Percentiles rank a stretch among this genome's conserved stretches.
Conservation (phyloP, 306 rosid genomes). For the Argentina anserina region DNA sequence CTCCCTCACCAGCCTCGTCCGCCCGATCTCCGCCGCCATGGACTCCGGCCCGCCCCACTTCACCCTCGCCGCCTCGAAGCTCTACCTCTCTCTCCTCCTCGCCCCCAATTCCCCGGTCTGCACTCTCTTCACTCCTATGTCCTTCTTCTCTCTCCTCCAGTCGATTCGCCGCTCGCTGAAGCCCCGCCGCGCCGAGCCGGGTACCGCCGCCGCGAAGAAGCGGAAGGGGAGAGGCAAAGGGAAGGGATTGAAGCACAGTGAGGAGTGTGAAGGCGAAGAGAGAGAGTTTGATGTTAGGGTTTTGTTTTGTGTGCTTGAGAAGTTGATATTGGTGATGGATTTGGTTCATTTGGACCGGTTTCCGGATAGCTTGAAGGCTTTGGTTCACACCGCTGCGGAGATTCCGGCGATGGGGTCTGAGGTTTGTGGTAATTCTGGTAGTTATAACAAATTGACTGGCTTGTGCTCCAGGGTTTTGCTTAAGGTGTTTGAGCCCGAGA, state of each 20-base stretch:
- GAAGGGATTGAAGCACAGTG: constrained; percentile 27
- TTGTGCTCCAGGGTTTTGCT: constrained; percentile 52
- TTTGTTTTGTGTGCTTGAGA: constrained; percentile 54
- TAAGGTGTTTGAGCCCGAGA: constrained; percentile 56
- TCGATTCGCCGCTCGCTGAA: constrained; percentile 71
- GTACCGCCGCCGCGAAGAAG: constrained; percentile 28
- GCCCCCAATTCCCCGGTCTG: constrained; percentile 75
- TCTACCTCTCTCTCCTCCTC: constrained; percentile 65
- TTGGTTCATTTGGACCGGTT: constrained; percentile 78
- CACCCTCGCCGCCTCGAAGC: constrained; percentile 61
- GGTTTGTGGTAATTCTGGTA: constrained; percentile 33
- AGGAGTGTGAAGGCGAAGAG: constrained; percentile 12
- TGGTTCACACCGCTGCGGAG: constrained; percentile 59
- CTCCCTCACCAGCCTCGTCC: constrained; percentile 54
- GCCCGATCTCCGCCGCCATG: constrained; percentile 60
- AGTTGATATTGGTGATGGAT: constrained; percentile 46
- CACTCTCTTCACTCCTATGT: constrained; percentile 78
- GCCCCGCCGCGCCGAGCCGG: constrained; percentile 5
- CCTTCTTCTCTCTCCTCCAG: constrained; percentile 80
- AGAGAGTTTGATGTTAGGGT: constrained; percentile 35
- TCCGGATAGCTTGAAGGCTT: constrained; percentile 69
- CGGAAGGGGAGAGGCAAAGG: constrained; percentile 32
- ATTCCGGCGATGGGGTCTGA: constrained; percentile 48
- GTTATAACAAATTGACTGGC: constrained; percentile 31
- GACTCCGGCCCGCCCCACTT: constrained; percentile 50